phyloP scores from a whole-genome alignment of 805 yeast species.

The Lipomyces spencermartinsiae region DNA sequence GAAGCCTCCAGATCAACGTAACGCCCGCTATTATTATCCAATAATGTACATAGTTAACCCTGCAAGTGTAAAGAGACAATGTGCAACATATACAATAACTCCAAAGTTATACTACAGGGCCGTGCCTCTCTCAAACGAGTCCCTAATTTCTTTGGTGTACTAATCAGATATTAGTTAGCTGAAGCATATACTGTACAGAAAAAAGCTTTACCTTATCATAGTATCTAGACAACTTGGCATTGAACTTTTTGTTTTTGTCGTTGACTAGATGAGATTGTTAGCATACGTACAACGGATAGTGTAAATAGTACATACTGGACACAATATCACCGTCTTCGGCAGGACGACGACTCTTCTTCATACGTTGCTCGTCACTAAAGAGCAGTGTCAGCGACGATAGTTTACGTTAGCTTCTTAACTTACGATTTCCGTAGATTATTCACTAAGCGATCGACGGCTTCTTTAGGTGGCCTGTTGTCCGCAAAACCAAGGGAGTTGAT shows the following conservation, averaged over 20 bases:
- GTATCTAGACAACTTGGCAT: slow-evolving; percentile 67
- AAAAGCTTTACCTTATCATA: slow-evolving; percentile 49
- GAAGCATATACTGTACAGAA: background rate
- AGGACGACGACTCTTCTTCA: slow-evolving; percentile 44
- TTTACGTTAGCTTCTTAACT: background rate
- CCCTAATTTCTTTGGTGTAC: slow-evolving; percentile 47
- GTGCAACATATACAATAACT: background rate
- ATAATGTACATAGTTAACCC: slow-evolving; percentile 1
- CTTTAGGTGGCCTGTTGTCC: slow-evolving; percentile 50
- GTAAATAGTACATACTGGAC: slow-evolving; percentile 42
- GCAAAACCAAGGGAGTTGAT: slow-evolving; percentile 40
- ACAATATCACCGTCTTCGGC: slow-evolving; percentile 50
- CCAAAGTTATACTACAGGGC: slow-evolving; percentile 39
- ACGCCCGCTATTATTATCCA: slow-evolving; percentile 2
- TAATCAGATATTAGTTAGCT: background rate
- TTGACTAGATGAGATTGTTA: slow-evolving; percentile 54
- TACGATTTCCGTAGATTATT: slow-evolving; percentile 41
- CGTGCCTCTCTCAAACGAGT: slow-evolving; percentile 49
- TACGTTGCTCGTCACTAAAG: slow-evolving; percentile 48
- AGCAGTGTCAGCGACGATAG: background rate
- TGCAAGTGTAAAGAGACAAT: background rate
- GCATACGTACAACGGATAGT: background rate
- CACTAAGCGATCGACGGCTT: slow-evolving; percentile 45
- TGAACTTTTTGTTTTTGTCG: slow-evolving; percentile 76
- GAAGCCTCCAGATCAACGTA: slow-evolving; percentile 13